Evolutionary conservation across 2,329 filamentous ascomycete species (phyloP).

Genomic region (Stagonosporopsis tanaceti): DNA sequence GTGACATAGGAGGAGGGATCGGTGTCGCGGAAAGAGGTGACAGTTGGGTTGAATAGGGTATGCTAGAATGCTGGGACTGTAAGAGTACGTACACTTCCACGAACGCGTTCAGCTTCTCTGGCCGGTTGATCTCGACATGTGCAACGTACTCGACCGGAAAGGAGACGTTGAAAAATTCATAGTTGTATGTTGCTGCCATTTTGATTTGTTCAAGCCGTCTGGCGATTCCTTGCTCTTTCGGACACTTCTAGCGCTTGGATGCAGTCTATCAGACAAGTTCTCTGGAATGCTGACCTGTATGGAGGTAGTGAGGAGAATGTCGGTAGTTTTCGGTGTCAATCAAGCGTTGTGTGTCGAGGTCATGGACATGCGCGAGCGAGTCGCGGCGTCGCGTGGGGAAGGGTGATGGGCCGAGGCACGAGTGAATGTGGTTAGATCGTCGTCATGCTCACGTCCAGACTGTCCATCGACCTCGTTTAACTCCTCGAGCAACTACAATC

Average conservation of each 20-base stretch:
- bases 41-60: too few relatives aligned
- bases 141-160: slow-evolving; percentile 76
- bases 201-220: not conserved
- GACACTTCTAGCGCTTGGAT: not conserved
- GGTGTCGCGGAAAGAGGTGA: too few relatives aligned
- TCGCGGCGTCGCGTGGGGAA: slow-evolving; percentile 19
- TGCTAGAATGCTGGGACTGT: too few relatives aligned
- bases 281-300: not conserved
- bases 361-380: slow-evolving; percentile 26
- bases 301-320: not conserved
- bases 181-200: slow-evolving; percentile 53
- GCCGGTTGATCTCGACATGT: slow-evolving; percentile 91
- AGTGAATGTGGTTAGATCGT: slow-evolving; percentile 16
- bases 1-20: too few relatives aligned
- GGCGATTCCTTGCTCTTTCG: slow-evolving; percentile 21
- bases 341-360: not conserved
- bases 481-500: not conserved
- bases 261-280: not conserved
- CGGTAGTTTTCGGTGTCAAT: not conserved
- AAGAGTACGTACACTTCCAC: slow-evolving; percentile 64
- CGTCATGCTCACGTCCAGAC: not conserved
- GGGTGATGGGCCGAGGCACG: slow-evolving; percentile 19
- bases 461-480: not conserved
- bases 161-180: slow-evolving; percentile 76
- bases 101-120: slow-evolving; percentile 89